Conservation (phyloP, 768 basidiomycete species). For the Agaricus sinodeliciosus region DNA sequence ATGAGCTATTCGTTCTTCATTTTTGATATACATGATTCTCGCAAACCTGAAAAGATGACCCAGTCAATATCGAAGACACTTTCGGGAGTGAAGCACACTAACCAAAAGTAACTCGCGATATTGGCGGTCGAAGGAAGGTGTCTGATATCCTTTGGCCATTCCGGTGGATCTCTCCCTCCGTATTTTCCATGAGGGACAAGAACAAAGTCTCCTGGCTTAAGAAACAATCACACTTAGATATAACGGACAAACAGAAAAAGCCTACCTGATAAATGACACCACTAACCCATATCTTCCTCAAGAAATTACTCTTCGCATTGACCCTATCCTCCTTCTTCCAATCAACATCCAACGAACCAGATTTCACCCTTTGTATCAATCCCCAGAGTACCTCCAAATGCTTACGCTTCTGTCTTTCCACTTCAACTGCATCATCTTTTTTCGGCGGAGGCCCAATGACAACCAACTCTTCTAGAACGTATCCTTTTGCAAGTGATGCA, state of each 20-base stretch:
- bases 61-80: neutral
- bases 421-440: constrained; percentile 18
- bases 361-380: constrained; percentile 21
- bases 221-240: neutral
- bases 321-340: constrained; percentile 28
- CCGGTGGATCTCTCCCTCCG: constrained; percentile 26
- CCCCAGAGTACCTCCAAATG: constrained; percentile 20
- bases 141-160: constrained; percentile 15
- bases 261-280: constrained; percentile 35
- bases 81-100: constrained; percentile 35
- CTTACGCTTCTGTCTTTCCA: constrained; percentile 20
- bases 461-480: constrained; percentile 47
- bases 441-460: constrained; percentile 45
- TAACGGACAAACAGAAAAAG: constrained; percentile 1
- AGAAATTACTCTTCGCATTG: constrained; percentile 24
- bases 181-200: constrained; percentile 32
- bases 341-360: constrained; percentile 19
- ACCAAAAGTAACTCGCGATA: constrained; percentile 61
- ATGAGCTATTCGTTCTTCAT: constrained; percentile 41
- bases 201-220: constrained; percentile 59
- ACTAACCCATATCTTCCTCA: constrained; percentile 37
- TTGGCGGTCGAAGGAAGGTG: constrained; percentile 31
- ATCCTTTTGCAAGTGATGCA: constrained; percentile 38
- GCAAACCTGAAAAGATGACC: constrained; percentile 49
- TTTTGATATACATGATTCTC: constrained; percentile 47